These are phyloP conservation scores for Colletotrichum tropicale DNA, from an alignment of 2,329 filamentous ascomycete genomes.

Conservation along the genomic window DNA sequence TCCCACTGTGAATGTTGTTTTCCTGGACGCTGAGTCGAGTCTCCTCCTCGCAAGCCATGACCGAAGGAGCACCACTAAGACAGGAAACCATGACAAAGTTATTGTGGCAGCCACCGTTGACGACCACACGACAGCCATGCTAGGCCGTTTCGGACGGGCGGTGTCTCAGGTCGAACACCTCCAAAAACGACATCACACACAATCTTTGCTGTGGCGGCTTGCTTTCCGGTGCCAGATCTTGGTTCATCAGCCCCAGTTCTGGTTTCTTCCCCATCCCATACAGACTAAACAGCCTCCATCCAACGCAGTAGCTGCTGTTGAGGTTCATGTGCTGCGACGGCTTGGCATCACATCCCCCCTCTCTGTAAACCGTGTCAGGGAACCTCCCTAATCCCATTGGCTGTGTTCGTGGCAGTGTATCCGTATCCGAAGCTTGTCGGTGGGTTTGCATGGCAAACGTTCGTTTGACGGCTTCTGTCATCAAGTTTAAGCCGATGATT, in stretches of 20 bases:
- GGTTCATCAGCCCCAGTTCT: not conserved
- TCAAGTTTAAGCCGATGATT: slow-evolving; percentile 15
- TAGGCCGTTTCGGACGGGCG: slow-evolving; percentile 5
- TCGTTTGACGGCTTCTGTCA: slow-evolving; percentile 14
- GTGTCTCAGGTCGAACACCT: slow-evolving; percentile 14
- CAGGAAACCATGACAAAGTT: not conserved
- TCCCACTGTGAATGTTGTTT: not conserved
- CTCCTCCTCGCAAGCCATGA: not conserved
- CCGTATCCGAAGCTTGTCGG: slow-evolving; percentile 2
- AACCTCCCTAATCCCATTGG: not conserved
- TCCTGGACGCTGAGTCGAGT: not conserved
- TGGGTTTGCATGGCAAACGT: not conserved
- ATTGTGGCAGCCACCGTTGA: not conserved
- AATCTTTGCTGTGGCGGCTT: not conserved
- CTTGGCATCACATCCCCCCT: not conserved
- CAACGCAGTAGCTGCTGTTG: not conserved
- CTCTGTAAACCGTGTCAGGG: not conserved
- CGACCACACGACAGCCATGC: not conserved
- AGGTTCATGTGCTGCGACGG: not conserved
- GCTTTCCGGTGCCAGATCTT: slow-evolving; percentile 5
- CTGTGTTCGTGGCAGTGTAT: not conserved
- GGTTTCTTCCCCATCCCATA: not conserved
- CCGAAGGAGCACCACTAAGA: not conserved
- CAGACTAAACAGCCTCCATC: not conserved
- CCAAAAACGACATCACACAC: not conserved